Percentiles rank a stretch among this genome's conserved stretches.
phyloP scores from a whole-genome alignment of 768 basidiomycete species.

The Rossbeevera mucosa region DNA sequence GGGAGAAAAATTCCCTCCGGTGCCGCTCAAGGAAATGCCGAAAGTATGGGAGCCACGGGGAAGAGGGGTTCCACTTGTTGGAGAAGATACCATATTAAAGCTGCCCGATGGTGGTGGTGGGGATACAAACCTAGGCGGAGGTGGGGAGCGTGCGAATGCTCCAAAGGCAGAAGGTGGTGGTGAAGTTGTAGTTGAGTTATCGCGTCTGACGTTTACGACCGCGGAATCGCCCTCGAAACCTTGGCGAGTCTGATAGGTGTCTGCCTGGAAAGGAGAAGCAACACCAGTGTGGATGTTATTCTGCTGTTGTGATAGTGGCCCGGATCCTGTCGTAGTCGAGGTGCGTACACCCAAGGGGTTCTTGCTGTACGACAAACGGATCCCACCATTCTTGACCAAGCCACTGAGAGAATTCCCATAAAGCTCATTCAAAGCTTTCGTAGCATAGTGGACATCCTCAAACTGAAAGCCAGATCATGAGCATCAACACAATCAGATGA shows the following conservation, averaged over 20 bases:
- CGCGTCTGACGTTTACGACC: constrained; percentile 20
- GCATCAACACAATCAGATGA: not conserved
- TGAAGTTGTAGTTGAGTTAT: constrained; percentile 22
- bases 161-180: constrained; percentile 23
- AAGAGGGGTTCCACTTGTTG: constrained; percentile 24
- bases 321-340: constrained; percentile 50
- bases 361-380: constrained; percentile 95
- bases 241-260: constrained; percentile 29
- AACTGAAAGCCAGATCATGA: constrained; percentile 49
- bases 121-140: constrained; percentile 32
- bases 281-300: constrained; percentile 15
- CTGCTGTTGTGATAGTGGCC: constrained; percentile 27
- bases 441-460: constrained; percentile 81
- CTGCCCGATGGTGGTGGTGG: constrained; percentile 28
- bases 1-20: constrained; percentile 28
- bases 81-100: constrained; percentile 27
- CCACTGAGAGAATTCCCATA: constrained; percentile 91
- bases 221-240: constrained; percentile 25
- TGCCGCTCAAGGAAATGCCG: constrained; percentile 27
- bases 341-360: constrained; percentile 93
- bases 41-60: constrained; percentile 31
- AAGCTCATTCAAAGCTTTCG: constrained; percentile 82
- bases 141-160: constrained; percentile 32
- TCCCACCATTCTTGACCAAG: constrained; percentile 91
- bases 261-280: constrained; percentile 27